Conservation (phyloP, 768 basidiomycete genomes). For the Asterophora parasitica region DNA sequence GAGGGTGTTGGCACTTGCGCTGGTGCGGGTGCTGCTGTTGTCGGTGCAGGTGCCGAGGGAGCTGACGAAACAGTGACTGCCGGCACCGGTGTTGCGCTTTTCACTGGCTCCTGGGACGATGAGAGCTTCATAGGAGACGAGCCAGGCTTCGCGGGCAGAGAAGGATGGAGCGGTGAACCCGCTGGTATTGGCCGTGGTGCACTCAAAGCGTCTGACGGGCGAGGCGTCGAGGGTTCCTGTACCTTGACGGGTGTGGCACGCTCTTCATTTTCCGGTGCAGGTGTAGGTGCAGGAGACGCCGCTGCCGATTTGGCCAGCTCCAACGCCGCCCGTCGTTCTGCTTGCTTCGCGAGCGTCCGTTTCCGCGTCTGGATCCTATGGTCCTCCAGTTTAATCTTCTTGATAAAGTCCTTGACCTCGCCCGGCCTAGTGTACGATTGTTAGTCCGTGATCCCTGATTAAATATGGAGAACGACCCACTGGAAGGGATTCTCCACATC, state of each 20-base stretch:
- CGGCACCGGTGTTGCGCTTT: constrained; percentile 21
- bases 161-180: constrained; percentile 56
- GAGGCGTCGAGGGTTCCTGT: constrained; percentile 15
- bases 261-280: constrained; percentile 14
- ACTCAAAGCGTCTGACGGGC: constrained; percentile 16
- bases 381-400: constrained; percentile 66
- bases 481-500: constrained; percentile 66
- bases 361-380: constrained; percentile 51
- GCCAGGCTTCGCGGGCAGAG: constrained; percentile 68
- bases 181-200: constrained; percentile 27
- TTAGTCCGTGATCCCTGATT: background rate
- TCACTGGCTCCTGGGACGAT: constrained; percentile 23
- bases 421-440: constrained; percentile 45
- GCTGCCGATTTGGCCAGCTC: constrained; percentile 21
- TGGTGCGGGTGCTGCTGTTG: constrained; percentile 20
- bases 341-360: constrained; percentile 30
- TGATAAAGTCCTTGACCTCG: constrained; percentile 70
- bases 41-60: constrained; percentile 20
- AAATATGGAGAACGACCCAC: constrained; percentile 33
- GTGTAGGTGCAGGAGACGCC: constrained; percentile 12
- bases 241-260: constrained; percentile 10
- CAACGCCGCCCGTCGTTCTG: constrained; percentile 24
- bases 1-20: constrained; percentile 26
- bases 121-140: constrained; percentile 26
- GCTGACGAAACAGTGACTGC: constrained; percentile 8